Percentiles rank a stretch among this genome's conserved stretches.
Conservation (phyloP, 495 filamentous ascomycete genomes). For the Umbilicaria muhlenbergii region DNA sequence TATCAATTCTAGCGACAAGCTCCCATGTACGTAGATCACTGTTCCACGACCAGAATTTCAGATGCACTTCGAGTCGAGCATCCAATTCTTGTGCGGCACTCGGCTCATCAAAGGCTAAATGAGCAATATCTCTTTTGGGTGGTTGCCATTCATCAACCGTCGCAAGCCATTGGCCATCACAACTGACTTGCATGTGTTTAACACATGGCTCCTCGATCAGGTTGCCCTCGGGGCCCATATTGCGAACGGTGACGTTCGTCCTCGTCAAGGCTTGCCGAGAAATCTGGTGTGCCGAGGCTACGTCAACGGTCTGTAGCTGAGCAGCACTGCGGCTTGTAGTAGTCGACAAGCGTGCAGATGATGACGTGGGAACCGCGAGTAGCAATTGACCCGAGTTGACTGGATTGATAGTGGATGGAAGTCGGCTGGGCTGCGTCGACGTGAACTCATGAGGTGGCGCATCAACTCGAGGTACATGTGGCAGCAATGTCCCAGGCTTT, state of each 20-base stretch:
- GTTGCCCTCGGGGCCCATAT: constrained; percentile 50
- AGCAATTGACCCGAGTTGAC: constrained; percentile 40
- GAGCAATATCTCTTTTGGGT: constrained; percentile 42
- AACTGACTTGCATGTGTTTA: constrained; percentile 51
- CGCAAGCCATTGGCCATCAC: constrained; percentile 79
- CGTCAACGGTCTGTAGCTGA: constrained; percentile 71
- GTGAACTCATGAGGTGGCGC: background rate
- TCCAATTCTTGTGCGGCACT: constrained; percentile 25
- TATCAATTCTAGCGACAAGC: constrained; percentile 65
- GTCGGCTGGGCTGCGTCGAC: background rate
- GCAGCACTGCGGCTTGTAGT: constrained; percentile 25
- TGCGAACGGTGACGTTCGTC: constrained; percentile 71
- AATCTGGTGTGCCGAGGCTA: constrained; percentile 53
- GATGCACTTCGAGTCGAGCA: constrained; percentile 46
- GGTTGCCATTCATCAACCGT: constrained; percentile 85
- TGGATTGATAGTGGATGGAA: constrained; percentile 41
- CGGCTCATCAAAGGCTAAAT: constrained; percentile 26
- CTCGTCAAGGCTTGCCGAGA: constrained; percentile 75
- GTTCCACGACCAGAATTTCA: constrained; percentile 85
- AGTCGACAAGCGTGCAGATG: constrained; percentile 24
- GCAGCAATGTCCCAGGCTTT: constrained; percentile 3
- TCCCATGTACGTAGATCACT: constrained; percentile 46
- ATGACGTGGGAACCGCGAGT: constrained; percentile 36
- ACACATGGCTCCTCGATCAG: constrained; percentile 60
- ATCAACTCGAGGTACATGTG: constrained; percentile 6